Percentiles rank a stretch among this genome's conserved stretches.
Conservation (phyloP, 179 eudicot genomes). For the Spergularia azorica region DNA sequence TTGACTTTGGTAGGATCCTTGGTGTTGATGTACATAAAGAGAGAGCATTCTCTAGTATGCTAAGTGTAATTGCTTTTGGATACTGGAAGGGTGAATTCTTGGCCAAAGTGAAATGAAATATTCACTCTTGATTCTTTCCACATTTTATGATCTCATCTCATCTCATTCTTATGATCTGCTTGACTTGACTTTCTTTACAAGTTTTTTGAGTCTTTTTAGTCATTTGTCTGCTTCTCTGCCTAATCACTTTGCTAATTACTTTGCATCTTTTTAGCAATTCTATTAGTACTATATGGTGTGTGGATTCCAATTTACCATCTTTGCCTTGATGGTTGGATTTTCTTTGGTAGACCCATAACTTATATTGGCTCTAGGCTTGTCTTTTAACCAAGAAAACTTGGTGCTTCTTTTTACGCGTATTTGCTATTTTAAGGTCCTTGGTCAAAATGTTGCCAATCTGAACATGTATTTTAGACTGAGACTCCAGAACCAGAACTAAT, state of each 20-base stretch:
- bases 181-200: conserved; percentile 8
- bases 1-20: conserved; percentile 12
- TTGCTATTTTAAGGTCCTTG: not conserved
- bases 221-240: conserved; percentile 14
- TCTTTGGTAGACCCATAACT: conserved; percentile 10
- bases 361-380: conserved; percentile 16
- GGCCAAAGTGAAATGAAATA: conserved; percentile 26
- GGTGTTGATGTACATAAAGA: conserved; percentile 27
- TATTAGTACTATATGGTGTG: not conserved
- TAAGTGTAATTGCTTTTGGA: conserved; percentile 21
- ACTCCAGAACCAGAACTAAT: too few relatives aligned
- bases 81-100: conserved; percentile 18
- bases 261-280: not conserved
- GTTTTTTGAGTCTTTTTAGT: not conserved
- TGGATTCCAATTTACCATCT: not conserved
- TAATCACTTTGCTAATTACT: conserved; percentile 10
- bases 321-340: not conserved
- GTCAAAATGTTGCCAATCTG: not conserved
- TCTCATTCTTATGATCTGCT: not conserved
- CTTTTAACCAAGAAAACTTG: not conserved
- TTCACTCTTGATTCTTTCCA: conserved; percentile 36
- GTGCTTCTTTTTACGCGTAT: conserved; percentile 3
- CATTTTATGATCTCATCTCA: not conserved
- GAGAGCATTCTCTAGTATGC: not conserved
- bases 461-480: not conserved